Evolutionary conservation across 2,329 filamentous ascomycete genomes (phyloP).

Genomic region (Trichoderma aggressivum): DNA sequence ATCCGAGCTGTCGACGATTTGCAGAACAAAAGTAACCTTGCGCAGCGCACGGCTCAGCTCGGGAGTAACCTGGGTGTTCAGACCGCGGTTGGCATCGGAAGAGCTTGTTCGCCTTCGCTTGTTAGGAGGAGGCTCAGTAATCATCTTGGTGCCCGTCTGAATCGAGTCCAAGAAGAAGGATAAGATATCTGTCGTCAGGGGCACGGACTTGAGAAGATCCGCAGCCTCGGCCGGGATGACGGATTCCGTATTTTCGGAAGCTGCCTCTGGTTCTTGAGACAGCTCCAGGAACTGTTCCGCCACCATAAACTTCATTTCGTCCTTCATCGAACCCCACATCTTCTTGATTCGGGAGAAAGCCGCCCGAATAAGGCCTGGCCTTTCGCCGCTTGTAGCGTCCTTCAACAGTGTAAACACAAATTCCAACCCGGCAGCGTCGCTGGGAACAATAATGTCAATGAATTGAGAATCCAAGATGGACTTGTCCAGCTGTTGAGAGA

Average conservation of each 20-base stretch:
- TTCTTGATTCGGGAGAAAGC: constrained; percentile 67
- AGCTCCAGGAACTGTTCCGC: constrained; percentile 63
- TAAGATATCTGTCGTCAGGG: constrained; percentile 71
- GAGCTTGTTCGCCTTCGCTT: constrained; percentile 79
- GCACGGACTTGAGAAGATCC: constrained; percentile 68
- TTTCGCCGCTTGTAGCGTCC: constrained; percentile 37
- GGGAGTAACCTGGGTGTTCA: constrained; percentile 59
- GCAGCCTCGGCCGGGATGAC: constrained; percentile 58
- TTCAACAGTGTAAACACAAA: constrained; percentile 49
- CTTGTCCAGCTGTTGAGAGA: constrained; percentile 42
- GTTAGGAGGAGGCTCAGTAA: constrained; percentile 66
- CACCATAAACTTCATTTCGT: constrained; percentile 55
- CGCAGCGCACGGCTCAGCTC: constrained; percentile 67
- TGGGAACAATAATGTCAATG: constrained; percentile 52
- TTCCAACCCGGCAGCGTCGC: constrained; percentile 51
- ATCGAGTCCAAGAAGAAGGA: constrained; percentile 70
- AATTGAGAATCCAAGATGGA: constrained; percentile 41
- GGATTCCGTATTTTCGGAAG: constrained; percentile 28
- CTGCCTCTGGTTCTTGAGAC: constrained; percentile 43
- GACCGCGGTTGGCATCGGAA: constrained; percentile 59
- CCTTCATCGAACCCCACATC: constrained; percentile 71
- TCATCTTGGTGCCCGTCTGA: constrained; percentile 68
- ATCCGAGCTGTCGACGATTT: constrained; percentile 78
- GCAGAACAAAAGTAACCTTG: constrained; percentile 80
- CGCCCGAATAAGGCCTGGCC: constrained; percentile 54